phyloP scores from a whole-genome alignment of 768 basidiomycete genomes.

The Suillus hirtellus region DNA sequence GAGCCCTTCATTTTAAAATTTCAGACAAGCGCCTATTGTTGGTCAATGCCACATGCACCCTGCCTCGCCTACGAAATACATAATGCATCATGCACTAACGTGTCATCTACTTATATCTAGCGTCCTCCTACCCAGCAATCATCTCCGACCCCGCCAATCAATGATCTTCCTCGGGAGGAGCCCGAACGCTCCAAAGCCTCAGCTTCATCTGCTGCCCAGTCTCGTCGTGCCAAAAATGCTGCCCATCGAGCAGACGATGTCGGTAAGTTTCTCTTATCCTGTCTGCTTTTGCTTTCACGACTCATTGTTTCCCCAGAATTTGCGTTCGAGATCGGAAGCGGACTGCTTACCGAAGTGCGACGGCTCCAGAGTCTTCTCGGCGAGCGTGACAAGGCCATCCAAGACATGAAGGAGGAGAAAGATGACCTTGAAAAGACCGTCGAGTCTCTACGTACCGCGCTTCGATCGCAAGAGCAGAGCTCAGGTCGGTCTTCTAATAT shows the following conservation, averaged over 20 bases:
- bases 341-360: conserved; percentile 86
- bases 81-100: conserved; percentile 12
- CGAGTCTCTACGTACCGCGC: conserved; percentile 69
- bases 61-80: background rate
- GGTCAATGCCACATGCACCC: conserved; percentile 1
- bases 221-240: conserved; percentile 87
- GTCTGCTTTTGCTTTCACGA: conserved; percentile 5
- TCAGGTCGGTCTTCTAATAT: conserved; percentile 52
- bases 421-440: conserved; percentile 82
- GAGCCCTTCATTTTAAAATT: conserved; percentile 23
- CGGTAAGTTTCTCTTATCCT: conserved; percentile 49
- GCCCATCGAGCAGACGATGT: conserved; percentile 89
- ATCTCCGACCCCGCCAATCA: conserved; percentile 45
- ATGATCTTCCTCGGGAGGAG: conserved; percentile 61
- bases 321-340: conserved; percentile 96
- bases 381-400: conserved; percentile 90
- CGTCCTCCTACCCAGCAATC: conserved; percentile 46
- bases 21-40: background rate
- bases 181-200: conserved; percentile 59
- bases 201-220: conserved; percentile 80
- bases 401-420: conserved; percentile 90
- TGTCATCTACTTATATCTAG: conserved; percentile 28
- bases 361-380: conserved; percentile 87
- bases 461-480: conserved; percentile 80
- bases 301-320: conserved; percentile 63